Percentiles rank a stretch among this genome's conserved stretches.
phyloP scores from a whole-genome alignment of 495 filamentous ascomycete genomes.

The Neurospora sp. region DNA sequence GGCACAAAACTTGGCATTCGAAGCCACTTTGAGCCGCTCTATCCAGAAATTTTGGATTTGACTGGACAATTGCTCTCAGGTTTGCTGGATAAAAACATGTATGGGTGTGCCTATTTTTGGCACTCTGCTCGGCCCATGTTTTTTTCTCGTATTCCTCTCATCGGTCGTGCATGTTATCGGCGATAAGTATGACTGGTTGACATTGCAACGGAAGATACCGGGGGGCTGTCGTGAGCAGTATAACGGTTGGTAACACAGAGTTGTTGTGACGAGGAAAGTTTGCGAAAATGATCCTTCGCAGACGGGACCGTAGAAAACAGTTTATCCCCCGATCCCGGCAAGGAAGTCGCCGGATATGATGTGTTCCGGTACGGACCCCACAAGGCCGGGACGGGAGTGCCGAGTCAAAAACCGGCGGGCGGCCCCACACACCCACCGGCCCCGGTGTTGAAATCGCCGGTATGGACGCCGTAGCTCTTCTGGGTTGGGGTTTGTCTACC shows the following conservation, averaged over 20 bases:
- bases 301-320: not conserved
- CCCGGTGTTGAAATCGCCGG: not conserved
- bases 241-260: not conserved
- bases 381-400: not conserved
- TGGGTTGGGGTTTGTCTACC: not conserved
- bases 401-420: not conserved
- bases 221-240: not conserved
- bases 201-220: not conserved
- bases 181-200: not conserved
- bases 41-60: accelerated
- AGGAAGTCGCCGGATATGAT: not conserved
- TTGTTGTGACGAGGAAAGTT: not conserved
- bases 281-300: not conserved
- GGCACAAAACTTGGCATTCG: not conserved
- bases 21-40: not conserved
- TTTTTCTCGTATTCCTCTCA: not conserved
- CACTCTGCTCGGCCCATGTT: not conserved
- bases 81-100: not conserved
- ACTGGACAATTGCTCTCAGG: not conserved
- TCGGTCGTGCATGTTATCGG: not conserved
- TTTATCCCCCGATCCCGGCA: not conserved
- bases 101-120: not conserved
- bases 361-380: not conserved
- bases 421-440: not conserved
- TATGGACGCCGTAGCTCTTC: not conserved